Evolutionary conservation across 2,329 filamentous ascomycete species (phyloP).

Genomic region (Nemania serpens): DNA sequence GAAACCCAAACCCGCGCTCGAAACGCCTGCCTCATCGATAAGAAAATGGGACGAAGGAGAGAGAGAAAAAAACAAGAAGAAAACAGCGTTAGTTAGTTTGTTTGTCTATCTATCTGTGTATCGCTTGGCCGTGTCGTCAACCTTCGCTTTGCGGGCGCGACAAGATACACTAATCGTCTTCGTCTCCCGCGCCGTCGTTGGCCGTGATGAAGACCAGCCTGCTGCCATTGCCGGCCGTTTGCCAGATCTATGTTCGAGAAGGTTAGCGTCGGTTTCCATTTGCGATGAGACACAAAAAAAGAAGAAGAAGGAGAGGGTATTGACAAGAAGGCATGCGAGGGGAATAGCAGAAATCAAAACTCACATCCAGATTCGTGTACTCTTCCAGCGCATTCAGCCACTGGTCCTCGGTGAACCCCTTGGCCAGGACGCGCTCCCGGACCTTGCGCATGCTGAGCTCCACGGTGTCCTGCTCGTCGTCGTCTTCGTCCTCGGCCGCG

Average conservation of each 20-base stretch:
- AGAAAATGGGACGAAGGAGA: no score
- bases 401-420: conserved; percentile 96
- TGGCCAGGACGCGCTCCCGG: conserved; percentile 87
- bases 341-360: conserved; percentile 48
- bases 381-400: conserved; percentile 85
- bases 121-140: no score
- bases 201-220: conserved; percentile 70
- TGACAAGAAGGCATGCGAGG: background rate
- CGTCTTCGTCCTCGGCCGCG: conserved; percentile 64
- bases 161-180: conserved; percentile 25
- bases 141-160: no score
- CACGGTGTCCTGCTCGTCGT: conserved; percentile 52
- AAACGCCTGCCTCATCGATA: no score
- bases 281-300: background rate
- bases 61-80: no score
- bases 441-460: conserved; percentile 89
- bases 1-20: no score
- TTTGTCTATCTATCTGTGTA: no score
- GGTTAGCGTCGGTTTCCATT: conserved; percentile 10
- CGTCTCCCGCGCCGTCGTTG: conserved; percentile 35
- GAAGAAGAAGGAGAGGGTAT: conserved; percentile 35
- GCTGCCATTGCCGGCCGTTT: conserved; percentile 72
- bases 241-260: conserved; percentile 66
- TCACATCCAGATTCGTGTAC: conserved; percentile 87
- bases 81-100: no score